phyloP scores from a whole-genome alignment of 495 filamentous ascomycete species.

The Pseudevernia furfuracea region DNA sequence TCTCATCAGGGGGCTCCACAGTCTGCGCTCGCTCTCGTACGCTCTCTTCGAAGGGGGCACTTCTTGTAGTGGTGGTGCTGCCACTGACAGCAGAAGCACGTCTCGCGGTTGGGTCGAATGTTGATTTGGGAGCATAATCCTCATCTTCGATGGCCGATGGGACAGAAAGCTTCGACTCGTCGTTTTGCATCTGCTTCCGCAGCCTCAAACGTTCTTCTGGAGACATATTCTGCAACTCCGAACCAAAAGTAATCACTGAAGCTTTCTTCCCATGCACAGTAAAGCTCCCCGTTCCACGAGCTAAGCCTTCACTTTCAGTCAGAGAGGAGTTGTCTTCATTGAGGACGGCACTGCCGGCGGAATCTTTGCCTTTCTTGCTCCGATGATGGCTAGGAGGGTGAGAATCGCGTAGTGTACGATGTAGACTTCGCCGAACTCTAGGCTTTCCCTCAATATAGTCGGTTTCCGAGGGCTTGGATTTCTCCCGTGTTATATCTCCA shows the following conservation, averaged over 20 bases:
- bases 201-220: slow-evolving; percentile 65
- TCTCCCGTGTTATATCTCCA: slow-evolving; percentile 32
- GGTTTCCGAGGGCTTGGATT: slow-evolving; percentile 33
- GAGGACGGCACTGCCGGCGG: slow-evolving; percentile 50
- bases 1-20: slow-evolving; percentile 1
- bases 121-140: slow-evolving; percentile 31
- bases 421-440: slow-evolving; percentile 80
- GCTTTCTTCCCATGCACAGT: slow-evolving; percentile 98
- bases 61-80: slow-evolving; percentile 33
- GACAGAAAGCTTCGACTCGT: slow-evolving; percentile 40
- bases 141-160: slow-evolving; percentile 31
- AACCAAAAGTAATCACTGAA: slow-evolving; percentile 87
- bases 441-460: slow-evolving; percentile 40
- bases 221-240: slow-evolving; percentile 76
- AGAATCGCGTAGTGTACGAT: slow-evolving; percentile 82
- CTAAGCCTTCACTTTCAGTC: slow-evolving; percentile 52
- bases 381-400: slow-evolving; percentile 58
- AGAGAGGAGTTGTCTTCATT: slow-evolving; percentile 51
- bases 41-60: slow-evolving; percentile 19
- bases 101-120: slow-evolving; percentile 26
- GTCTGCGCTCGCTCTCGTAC: slow-evolving; percentile 5
- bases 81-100: slow-evolving; percentile 35
- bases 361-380: slow-evolving; percentile 70
- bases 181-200: slow-evolving; percentile 44
- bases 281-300: slow-evolving; percentile 76